Evolutionary conservation across 2,329 filamentous ascomycete genomes (phyloP), one percentile per base, ranked within the genome.

Genomic region (Beauveria sp.): DNA sequence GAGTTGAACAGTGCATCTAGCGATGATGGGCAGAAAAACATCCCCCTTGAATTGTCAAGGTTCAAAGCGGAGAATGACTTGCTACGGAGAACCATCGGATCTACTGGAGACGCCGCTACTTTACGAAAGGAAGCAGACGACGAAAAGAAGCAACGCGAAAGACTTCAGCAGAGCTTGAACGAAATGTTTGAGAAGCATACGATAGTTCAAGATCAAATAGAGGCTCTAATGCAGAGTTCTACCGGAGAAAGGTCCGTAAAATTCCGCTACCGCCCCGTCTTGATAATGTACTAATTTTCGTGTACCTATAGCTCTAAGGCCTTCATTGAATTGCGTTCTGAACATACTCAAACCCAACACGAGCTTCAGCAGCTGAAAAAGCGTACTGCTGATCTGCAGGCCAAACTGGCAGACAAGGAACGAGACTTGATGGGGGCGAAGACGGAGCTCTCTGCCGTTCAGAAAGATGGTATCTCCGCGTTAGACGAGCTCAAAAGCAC

Each of bases 61-160:
- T 74, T 88, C 53, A 84, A 82, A 68, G 81, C 85, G 6, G 86
- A 88, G 70, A 86, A 86, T 66, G 78, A 81, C 42, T 70, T 87
- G 8, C 73, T 87, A 14, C 80, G 81, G 63, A 81, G 78, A 63
- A 83, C 78, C 55, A 75, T 83, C 57, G 79, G 78, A 10, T 80
- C 79, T 8, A 78, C 79, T 8, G 80, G 81, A 1, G 82, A 85
- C 65, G 81, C 79, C 61, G 79, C 80, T 49, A 74, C 78, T 49
- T 73, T 87, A 51, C 78, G 82, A 34, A 75, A 77, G 58, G 82
- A 87, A 64, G 74, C 86, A 34, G 84, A 87, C 53, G 78, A 82
- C 62, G 73, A 80, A 61, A 80, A 78, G 60, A 75, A 77, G 57
- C 78, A 79, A 64, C 74, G 77, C 43, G 79, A 82, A 62, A 72